Conservation (phyloP, 768 basidiomycete species). For the Mycena galericulata region DNA sequence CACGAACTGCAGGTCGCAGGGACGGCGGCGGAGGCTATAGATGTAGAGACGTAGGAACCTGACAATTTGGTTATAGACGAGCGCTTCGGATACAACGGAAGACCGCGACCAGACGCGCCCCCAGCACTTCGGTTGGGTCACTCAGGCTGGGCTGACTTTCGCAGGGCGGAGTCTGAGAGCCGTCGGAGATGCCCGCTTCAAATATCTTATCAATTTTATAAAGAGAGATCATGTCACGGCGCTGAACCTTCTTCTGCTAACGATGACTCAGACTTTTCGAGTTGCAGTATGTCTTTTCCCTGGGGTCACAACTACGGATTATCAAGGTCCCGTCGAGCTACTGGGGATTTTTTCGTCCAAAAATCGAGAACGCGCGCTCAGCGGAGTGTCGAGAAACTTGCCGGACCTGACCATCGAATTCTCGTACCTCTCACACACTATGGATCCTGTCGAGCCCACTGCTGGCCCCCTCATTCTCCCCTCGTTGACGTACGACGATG, state of each 20-base stretch:
- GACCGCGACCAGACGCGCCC: too few relatives aligned
- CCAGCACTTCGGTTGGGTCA: too few relatives aligned
- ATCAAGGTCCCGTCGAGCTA: constrained; percentile 47
- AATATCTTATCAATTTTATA: too few relatives aligned
- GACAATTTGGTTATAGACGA: background rate
- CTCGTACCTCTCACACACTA: constrained; percentile 37
- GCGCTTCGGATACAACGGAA: too few relatives aligned
- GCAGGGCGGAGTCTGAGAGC: too few relatives aligned
- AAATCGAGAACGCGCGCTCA: constrained; percentile 23
- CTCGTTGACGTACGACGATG: constrained; percentile 40
- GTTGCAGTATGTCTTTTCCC: constrained; percentile 50
- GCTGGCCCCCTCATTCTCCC: constrained; percentile 36
- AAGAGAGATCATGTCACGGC: background rate
- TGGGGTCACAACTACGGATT: constrained; percentile 43
- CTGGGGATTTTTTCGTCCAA: constrained; percentile 38
- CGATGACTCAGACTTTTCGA: constrained; percentile 29
- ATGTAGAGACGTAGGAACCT: constrained; percentile 29
- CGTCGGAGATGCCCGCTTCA: too few relatives aligned
- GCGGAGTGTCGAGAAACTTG: background rate
- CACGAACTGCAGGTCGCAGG: constrained; percentile 75
- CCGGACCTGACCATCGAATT: constrained; percentile 35
- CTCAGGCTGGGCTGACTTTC: too few relatives aligned
- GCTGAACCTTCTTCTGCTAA: background rate
- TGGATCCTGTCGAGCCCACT: constrained; percentile 37
- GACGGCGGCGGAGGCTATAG: constrained; percentile 50